These are phyloP conservation scores for Plasmodium gonderi DNA, from an alignment of 169 alveolate genomes.

Conservation along the genomic window DNA sequence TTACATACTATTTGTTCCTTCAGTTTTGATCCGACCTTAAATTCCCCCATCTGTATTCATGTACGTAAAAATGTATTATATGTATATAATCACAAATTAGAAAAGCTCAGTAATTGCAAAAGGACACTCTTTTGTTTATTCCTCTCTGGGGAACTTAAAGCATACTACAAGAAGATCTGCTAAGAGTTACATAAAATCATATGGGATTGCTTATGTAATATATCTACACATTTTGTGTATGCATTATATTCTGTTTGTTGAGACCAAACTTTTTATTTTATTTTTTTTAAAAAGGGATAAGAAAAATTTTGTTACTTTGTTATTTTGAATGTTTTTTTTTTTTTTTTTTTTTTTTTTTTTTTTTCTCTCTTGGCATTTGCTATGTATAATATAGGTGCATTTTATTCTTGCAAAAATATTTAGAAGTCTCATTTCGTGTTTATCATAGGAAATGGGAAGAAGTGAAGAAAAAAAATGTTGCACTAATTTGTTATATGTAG, in stretches of 20 bases:
- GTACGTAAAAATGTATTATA: neutral
- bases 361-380: neutral
- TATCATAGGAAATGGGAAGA: neutral
- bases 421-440: neutral
- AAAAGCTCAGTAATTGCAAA: too few species aligned
- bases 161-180: neutral
- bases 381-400: neutral
- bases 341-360: neutral
- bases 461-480: neutral
- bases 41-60: constrained; percentile 66
- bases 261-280: too few species aligned
- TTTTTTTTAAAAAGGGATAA: neutral
- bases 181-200: neutral
- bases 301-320: neutral
- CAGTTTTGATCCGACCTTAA: constrained; percentile 73
- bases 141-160: neutral
- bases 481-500: neutral
- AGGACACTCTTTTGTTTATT: neutral
- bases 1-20: constrained; percentile 81
- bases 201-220: constrained; percentile 1
- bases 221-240: too few species aligned
- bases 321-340: neutral
- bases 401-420: neutral
- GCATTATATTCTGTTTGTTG: too few species aligned
- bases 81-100: too few species aligned